Evolutionary conservation across 176 grass and related monocot genomes (phyloP).

Genomic region (Triticum dicoccoides): DNA sequence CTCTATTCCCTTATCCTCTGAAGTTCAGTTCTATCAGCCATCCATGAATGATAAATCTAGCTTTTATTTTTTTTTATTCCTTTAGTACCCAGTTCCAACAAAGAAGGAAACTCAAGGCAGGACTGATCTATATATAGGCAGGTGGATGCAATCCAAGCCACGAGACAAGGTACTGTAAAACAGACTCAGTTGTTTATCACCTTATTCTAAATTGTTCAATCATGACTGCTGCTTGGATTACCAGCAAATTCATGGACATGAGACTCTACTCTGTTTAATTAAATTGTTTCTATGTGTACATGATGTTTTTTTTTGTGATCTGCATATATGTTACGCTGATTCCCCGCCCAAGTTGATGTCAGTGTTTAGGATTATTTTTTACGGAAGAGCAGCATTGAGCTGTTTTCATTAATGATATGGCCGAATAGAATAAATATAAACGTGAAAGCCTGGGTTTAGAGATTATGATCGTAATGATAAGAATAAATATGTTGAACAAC

Average conservation of each 20-base stretch:
- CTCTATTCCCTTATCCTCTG: neutral
- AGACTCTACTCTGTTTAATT: neutral
- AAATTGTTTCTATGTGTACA: neutral
- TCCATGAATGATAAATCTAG: neutral
- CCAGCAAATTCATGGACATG: neutral
- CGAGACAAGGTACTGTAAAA: conserved; percentile 68
- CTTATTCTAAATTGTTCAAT: neutral
- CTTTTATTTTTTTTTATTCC: neutral
- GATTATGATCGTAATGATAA: neutral
- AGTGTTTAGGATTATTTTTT: neutral
- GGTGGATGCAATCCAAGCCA: conserved; percentile 85
- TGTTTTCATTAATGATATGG: too few species aligned
- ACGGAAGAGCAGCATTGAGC: too few species aligned
- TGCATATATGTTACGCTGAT: neutral
- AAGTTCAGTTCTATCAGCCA: neutral
- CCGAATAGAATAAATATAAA: too few species aligned
- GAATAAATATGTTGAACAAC: neutral
- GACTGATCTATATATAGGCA: conserved; percentile 80
- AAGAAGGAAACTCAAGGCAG: conserved; percentile 85
- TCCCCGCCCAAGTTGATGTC: neutral
- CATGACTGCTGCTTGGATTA: neutral
- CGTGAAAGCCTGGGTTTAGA: neutral
- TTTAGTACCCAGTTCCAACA: conserved; percentile 74
- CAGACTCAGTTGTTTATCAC: neutral
- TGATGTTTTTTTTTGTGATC: neutral